Conservation (phyloP, 2,329 filamentous ascomycete genomes). For the Aspergillus sergii region DNA sequence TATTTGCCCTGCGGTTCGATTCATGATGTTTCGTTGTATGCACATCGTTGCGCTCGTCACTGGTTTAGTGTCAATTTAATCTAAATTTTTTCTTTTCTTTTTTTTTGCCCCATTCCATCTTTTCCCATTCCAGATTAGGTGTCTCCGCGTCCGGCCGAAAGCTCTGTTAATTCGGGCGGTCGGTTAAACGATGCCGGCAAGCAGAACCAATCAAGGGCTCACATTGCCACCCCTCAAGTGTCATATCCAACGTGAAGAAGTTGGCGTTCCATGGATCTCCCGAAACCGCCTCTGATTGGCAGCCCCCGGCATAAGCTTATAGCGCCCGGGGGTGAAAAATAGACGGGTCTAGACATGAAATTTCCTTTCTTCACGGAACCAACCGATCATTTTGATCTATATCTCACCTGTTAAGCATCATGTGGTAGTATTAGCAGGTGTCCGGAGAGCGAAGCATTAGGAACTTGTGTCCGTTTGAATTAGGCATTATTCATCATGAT, state of each 20-base stretch:
- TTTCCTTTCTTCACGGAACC: neutral
- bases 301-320: slow-evolving; percentile 1
- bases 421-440: neutral
- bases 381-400: neutral
- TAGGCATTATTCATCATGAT: neutral
- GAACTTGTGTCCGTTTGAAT: neutral
- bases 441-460: neutral
- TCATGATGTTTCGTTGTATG: slow-evolving; percentile 2
- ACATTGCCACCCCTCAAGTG: neutral
- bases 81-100: neutral
- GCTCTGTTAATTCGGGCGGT: neutral
- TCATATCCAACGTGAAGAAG: neutral
- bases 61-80: neutral
- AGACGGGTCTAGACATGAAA: neutral
- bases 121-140: neutral
- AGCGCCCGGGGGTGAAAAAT: neutral
- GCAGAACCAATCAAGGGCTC: neutral
- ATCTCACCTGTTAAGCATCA: neutral
- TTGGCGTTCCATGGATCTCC: neutral
- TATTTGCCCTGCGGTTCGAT: neutral
- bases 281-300: neutral
- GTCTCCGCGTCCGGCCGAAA: slow-evolving; percentile 2
- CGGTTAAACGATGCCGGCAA: neutral
- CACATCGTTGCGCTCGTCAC: slow-evolving; percentile 1
- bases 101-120: neutral